phyloP scores from a whole-genome alignment of 257 asterid species.

The Solanum stenotomum region DNA sequence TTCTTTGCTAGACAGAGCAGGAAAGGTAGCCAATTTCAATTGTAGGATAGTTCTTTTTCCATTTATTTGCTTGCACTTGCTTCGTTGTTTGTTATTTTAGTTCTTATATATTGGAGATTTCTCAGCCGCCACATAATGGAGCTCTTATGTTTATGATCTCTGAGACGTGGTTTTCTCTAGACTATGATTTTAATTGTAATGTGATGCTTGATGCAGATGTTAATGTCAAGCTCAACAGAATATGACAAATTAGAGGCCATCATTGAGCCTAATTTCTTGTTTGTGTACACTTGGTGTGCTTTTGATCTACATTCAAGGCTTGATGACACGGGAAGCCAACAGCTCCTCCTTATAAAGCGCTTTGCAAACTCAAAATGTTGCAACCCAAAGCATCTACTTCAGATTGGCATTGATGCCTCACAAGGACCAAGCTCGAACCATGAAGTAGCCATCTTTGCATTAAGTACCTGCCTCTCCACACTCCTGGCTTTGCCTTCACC shows the following conservation, averaged over 20 bases:
- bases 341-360: constrained; percentile 52
- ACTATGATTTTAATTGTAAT: neutral
- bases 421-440: constrained; percentile 70
- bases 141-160: neutral
- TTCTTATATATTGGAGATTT: neutral
- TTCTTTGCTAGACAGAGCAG: constrained; percentile 64
- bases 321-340: constrained; percentile 51
- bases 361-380: constrained; percentile 56
- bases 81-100: neutral
- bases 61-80: neutral
- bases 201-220: constrained; percentile 42
- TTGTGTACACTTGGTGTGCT: constrained; percentile 81
- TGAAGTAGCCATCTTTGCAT: constrained; percentile 62
- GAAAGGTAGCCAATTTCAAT: constrained; percentile 49
- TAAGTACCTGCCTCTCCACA: constrained; percentile 55
- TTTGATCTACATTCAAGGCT: constrained; percentile 64
- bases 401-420: constrained; percentile 73
- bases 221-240: constrained; percentile 33
- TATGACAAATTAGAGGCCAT: constrained; percentile 21
- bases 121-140: neutral
- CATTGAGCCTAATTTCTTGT: constrained; percentile 50
- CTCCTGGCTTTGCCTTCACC: constrained; percentile 70
- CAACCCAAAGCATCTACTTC: constrained; percentile 59
- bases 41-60: neutral
- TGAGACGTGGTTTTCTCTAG: neutral